Evolutionary conservation across 208 protist species (phyloP), one percentile per base, ranked within the genome.

Genomic region (Trypanosoma brucei): DNA sequence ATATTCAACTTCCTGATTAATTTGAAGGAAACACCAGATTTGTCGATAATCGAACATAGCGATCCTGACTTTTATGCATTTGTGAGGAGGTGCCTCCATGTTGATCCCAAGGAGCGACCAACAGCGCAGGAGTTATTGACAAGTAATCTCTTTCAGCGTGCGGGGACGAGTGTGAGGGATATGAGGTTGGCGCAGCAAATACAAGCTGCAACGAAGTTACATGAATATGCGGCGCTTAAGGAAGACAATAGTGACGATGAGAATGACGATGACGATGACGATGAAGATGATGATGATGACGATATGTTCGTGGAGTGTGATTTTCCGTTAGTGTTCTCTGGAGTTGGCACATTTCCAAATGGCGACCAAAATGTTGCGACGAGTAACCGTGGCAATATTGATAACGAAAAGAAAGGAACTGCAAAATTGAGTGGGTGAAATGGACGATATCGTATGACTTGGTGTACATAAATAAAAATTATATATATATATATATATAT

Each of bases 1-100:
- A 95, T 93, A 55, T 89, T 92, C 56, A 82, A 84, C 51, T 95
- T 88, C 57, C 66, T 95, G 11, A 79, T 70, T 33, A 78, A 92
- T 51, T 77, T 93, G 11, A 84, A 77, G 3, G 78, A 82, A 33
- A 89, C 79, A 4, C 89, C 89, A 0, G 86, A 95, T 59, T 49
- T 95, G 36, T 85, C 82, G 1, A 76, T 77, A 3, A 81, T 96
- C 39, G 80, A 88, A 65, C 59, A 66, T 38, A 73, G 65, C 52
- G 79, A 92, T 64, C 83, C 85, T 9, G 74, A 84, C 46, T 54
- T 93, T 7, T 91, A 84, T 65, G 77, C 86, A 46, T 92, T 93
- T 68, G 78, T 93, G 39, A 78, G 84, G 67, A 63, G 64, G 48
- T 94, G 86, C 73, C 74, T 93, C 30, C 74, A 83, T 52, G 59